Base-by-base conservation (phyloP, 148 eudicot species). In the Selenicereus undatus region DNA sequence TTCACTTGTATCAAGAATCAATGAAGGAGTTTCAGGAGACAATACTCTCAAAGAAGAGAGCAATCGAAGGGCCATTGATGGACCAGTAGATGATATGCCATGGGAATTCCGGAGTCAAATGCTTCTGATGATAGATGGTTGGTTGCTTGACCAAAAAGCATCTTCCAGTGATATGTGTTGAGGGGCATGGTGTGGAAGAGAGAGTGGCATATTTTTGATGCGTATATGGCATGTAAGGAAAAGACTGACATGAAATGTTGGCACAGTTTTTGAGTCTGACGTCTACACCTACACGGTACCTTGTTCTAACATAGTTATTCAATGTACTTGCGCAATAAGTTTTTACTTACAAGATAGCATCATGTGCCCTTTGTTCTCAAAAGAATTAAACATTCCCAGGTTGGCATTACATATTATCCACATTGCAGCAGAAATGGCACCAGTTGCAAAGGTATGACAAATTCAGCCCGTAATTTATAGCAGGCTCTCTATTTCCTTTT, bases 341-440 rank as follows among this genome's bases (percentile, higher is more conserved):
- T 78, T 8, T 35, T 8, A 21, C 13, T 35, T 51, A 45, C 50
- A 11, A 39, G 51, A 3, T 79, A 18, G 39, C 77, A 14, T 51
- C 78, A 20, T 12, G 20, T 75, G 64, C 50, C 32, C n/a, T 2
- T 75, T 48, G 51, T 72, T 56, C 74, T 83, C 36, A 45, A 22
- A 43, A 71, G 11, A 78, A 18, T 81, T 80, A 52, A 85, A 85
- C 73, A 75, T 82, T 12, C 78, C 30, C 91, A 96, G 98, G 86
- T 82, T 91, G 82, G 92, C 90, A 72, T 85, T 96, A 78, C 94
- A 96, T 88, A 85, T 92, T 75, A 85, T 96, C 84, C 99, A 96
- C 84, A 90, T 96, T 76, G 99, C 98, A 72, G 99, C 98, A 18
- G 99, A 96, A 89, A 92, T 96, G 97, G 98, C 97, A 80, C 98